Conservation (phyloP, 805 yeast genomes). For the Metschnikowia colocasiae region DNA sequence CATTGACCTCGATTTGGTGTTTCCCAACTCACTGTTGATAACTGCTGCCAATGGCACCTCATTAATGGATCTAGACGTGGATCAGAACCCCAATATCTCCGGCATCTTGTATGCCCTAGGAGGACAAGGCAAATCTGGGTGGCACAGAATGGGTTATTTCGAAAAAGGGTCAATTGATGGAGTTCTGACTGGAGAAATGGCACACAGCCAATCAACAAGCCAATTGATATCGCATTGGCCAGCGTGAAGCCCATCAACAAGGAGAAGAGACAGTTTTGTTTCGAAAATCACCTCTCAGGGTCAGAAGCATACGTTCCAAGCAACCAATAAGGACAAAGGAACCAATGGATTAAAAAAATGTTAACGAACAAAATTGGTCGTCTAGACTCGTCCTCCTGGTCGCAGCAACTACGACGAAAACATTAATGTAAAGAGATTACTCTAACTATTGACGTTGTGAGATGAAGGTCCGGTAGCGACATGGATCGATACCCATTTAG, state of each 20-base stretch:
- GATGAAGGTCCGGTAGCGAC: too few species aligned
- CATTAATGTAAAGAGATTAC: too few species aligned
- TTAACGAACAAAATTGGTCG: too few species aligned
- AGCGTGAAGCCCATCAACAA: slow-evolving; percentile 48
- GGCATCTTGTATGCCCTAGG: slow-evolving; percentile 58
- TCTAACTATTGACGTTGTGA: too few species aligned
- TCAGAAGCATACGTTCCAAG: slow-evolving; percentile 67
- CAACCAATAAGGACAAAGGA: slow-evolving; percentile 59
- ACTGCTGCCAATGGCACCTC: slow-evolving; percentile 7
- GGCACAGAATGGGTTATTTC: slow-evolving; percentile 91
- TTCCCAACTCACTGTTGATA: slow-evolving; percentile 15
- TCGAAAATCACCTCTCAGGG: slow-evolving; percentile 72
- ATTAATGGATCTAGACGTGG: slow-evolving; percentile 14
- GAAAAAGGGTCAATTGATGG: slow-evolving; percentile 61
- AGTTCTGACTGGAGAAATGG: slow-evolving; percentile 83
- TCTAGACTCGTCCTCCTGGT: too few species aligned
- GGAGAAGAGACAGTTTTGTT: slow-evolving; percentile 55
- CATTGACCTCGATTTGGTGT: slow-evolving; percentile 30
- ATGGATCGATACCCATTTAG: too few species aligned
- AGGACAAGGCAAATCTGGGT: slow-evolving; percentile 60
- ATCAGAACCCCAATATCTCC: slow-evolving; percentile 30
- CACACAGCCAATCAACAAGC: slow-evolving; percentile 55
- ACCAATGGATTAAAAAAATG: slow-evolving; percentile 69
- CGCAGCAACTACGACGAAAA: too few species aligned
- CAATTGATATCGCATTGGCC: slow-evolving; percentile 69